Evolutionary conservation across 306 rosid genomes (phyloP).

Genomic region (Prosopis cineraria): DNA sequence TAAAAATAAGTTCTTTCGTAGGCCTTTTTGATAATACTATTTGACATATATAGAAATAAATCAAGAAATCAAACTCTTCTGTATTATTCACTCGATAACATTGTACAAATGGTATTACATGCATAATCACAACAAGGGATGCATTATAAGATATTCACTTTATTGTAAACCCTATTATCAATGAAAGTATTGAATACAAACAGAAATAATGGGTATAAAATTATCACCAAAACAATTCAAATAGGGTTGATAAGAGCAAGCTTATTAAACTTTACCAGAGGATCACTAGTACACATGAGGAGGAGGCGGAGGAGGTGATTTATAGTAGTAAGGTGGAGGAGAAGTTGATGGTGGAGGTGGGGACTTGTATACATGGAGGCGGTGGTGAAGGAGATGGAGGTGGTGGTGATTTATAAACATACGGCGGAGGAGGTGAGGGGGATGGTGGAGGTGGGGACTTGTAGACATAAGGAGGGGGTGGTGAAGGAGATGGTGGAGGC

Average conservation of each 20-base stretch:
- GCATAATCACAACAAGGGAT: background rate
- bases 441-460: too few species aligned
- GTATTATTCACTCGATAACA: background rate
- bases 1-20: too few species aligned
- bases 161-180: background rate
- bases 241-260: background rate
- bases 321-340: background rate
- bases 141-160: background rate
- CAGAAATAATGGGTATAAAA: background rate
- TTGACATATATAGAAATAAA: background rate
- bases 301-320: background rate
- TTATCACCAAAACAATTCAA: background rate
- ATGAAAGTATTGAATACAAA: background rate
- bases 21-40: too few species aligned
- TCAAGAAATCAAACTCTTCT: background rate
- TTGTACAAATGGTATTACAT: background rate
- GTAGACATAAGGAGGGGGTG: too few species aligned
- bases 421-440: too few species aligned
- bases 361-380: background rate
- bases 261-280: background rate
- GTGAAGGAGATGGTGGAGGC: too few species aligned
- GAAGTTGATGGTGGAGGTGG: background rate
- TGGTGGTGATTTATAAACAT: too few species aligned
- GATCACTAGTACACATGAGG: background rate
- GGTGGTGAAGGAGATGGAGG: too few species aligned